Conservation (phyloP, 164 flowering plant genomes). For the Vitis vinifera region ASM3070453v1 NC_081818.1:3226001-3226500, state of each 20-base stretch:
- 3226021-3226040: not conserved
- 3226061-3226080: not conserved
- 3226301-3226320: not conserved
- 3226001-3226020: slow-evolving; percentile 4
- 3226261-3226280: not conserved
- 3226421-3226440: slow-evolving; percentile 39
- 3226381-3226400: slow-evolving; percentile 87
- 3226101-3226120: too few relatives aligned
- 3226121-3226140: too few relatives aligned
- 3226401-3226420: slow-evolving; percentile 48
- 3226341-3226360: not conserved
- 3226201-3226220: not conserved
- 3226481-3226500: slow-evolving; percentile 20
- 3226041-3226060: not conserved
- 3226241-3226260: not conserved
- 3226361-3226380: slow-evolving; percentile 59
- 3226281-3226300: not conserved
- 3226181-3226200: too few relatives aligned
- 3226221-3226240: not conserved
- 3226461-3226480: slow-evolving; percentile 50
- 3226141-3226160: not conserved
- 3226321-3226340: not conserved
- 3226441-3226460: slow-evolving; percentile 77
- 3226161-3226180: not conserved
- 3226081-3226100: too few relatives aligned